Base-by-base conservation (phyloP, 2,329 filamentous ascomycete species). In the Lizonia empirigonia region DNA sequence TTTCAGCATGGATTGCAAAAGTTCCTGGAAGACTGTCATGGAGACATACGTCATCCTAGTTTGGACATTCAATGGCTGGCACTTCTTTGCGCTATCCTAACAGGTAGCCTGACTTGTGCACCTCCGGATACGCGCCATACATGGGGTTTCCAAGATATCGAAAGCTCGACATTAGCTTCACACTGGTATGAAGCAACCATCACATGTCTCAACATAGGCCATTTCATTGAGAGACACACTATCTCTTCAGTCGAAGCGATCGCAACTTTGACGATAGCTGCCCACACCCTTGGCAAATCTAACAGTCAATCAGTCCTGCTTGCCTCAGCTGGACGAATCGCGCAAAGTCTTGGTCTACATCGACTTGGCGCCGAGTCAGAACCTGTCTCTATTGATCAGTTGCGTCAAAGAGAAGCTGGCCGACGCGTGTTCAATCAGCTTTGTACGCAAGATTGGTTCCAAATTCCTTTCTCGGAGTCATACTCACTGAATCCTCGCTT, bases 291-390 rank as follows among this genome's bases (percentile, higher is more conserved):
- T 1, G 78, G 78, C 1, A 72, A 71, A 19, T 77, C 76, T 5
- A 77, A 74, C 52, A 74, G 71, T 15, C 77, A 79, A 39, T 76
- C 72, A 1, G 72, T 78, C 3, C 67, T 77, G 5, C 67, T 80
- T 4, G 77, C 76, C 1, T 71, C 76, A 0, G 78, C 75, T 4
- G 67, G 76, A 5, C 72, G 77, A 7, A 78, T 81, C 23, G 77
- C 76, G 3, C 77, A 80, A 50, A 72, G 72, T 7, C 66, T 80
- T 0, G 78, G 77, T 0, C 64, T 81, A 3, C 77, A 80, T 42
- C 66, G 72, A 19, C 64, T 79, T 2, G 61, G 57, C 0, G 46
- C 65, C 6, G 61, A 66, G 4, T 37, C 59, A 4, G 47, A 20
- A 2, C 12, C 10, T 19, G 16, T 2, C 12, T 26, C 37, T 13